A percentile compares a stretch with the other conserved stretches of the same genome.
Conservation (phyloP, 495 filamentous ascomycete genomes). For the Lasiosphaeria miniovina region DNA sequence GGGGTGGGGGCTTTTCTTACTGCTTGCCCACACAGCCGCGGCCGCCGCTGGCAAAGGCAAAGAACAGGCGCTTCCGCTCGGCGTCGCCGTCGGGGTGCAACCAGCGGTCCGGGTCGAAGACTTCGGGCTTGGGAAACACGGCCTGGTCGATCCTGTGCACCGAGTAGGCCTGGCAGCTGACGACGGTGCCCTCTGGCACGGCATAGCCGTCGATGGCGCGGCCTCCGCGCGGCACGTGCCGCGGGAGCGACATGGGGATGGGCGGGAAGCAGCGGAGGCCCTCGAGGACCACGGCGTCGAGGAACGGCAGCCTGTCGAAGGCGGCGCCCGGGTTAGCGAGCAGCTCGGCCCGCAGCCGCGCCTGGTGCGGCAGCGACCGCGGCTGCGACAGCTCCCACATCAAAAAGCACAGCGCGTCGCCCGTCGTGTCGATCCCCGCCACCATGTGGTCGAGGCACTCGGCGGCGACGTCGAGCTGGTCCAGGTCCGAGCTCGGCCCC, state of each 20-base stretch:
- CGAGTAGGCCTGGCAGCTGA: slow-evolving; percentile 55
- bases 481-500: slow-evolving; percentile 20
- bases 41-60: slow-evolving; percentile 53
- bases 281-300: slow-evolving; percentile 62
- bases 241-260: slow-evolving; percentile 65
- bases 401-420: slow-evolving; percentile 61
- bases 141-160: slow-evolving; percentile 49
- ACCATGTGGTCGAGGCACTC: slow-evolving; percentile 53
- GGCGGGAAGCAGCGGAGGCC: slow-evolving; percentile 57
- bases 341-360: slow-evolving; percentile 48
- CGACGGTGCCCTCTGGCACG: slow-evolving; percentile 47
- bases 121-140: slow-evolving; percentile 54
- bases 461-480: slow-evolving; percentile 42
- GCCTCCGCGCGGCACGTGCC: slow-evolving; percentile 55
- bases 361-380: slow-evolving; percentile 43
- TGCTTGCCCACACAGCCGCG: slow-evolving; percentile 58
- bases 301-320: slow-evolving; percentile 54
- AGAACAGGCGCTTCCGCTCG: slow-evolving; percentile 48
- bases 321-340: slow-evolving; percentile 24
- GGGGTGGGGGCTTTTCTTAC: slow-evolving; percentile 32
- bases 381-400: slow-evolving; percentile 65
- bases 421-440: slow-evolving; percentile 66
- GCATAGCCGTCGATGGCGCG: slow-evolving; percentile 46
- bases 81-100: slow-evolving; percentile 46
- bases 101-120: slow-evolving; percentile 64